phyloP scores from a whole-genome alignment of 768 basidiomycete genomes.

The Pholiota conissans region DNA sequence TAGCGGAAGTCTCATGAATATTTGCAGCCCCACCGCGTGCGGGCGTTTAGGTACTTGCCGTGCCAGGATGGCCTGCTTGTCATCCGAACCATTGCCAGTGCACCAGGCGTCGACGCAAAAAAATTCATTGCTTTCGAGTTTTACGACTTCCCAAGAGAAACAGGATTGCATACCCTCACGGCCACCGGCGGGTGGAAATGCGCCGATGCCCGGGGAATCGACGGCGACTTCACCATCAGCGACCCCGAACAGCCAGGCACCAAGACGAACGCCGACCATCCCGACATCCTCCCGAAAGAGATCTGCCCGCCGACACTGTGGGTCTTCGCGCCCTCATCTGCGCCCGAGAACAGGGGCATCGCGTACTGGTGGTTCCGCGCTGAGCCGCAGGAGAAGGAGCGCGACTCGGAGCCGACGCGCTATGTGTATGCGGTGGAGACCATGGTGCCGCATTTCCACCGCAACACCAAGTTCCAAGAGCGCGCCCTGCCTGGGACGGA shows the following conservation, averaged over 20 bases:
- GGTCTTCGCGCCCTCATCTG: conserved; percentile 20
- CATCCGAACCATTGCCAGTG: conserved; percentile 35
- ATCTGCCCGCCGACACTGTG: conserved; percentile 24
- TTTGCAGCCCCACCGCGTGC: conserved; percentile 46
- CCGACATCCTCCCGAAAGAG: conserved; percentile 17
- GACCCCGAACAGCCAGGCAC: conserved; percentile 32
- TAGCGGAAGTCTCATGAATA: background rate
- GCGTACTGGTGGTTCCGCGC: conserved; percentile 26
- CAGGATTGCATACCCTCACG: conserved; percentile 12
- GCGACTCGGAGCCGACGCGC: conserved; percentile 3
- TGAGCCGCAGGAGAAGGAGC: background rate
- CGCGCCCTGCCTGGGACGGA: conserved; percentile 41
- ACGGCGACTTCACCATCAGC: conserved; percentile 36
- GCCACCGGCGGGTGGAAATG: conserved; percentile 16
- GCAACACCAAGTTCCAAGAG: conserved; percentile 24
- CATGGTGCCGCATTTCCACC: conserved; percentile 17
- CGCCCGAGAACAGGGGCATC: conserved; percentile 22
- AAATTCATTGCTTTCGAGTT: conserved; percentile 30
- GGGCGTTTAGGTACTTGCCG: conserved; percentile 52
- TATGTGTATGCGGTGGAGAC: conserved; percentile 5
- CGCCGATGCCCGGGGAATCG: conserved; percentile 9
- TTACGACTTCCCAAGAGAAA: conserved; percentile 19
- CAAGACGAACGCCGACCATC: conserved; percentile 17
- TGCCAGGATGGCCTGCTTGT: conserved; percentile 51
- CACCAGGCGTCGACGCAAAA: conserved; percentile 8